Evolutionary conservation across 2,329 filamentous ascomycete genomes (phyloP).

Genomic region (Colletotrichum siamense): DNA sequence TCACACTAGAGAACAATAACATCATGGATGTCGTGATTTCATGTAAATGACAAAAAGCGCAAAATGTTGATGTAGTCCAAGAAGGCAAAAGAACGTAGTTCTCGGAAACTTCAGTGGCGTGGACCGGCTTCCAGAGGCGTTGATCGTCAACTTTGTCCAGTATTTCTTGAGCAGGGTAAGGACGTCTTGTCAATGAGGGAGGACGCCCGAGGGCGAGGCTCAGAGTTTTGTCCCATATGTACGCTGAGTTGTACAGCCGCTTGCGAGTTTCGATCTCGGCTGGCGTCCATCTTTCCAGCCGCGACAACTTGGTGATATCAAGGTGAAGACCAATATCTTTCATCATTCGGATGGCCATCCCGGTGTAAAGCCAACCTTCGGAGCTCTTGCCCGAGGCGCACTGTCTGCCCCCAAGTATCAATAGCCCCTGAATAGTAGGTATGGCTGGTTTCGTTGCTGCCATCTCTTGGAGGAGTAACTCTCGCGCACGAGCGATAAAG

Average conservation of each 20-base stretch:
- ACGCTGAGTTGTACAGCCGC: slow-evolving; percentile 25
- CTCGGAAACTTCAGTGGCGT: slow-evolving; percentile 6
- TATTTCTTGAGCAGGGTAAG: slow-evolving; percentile 14
- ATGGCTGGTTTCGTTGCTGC: slow-evolving; percentile 1
- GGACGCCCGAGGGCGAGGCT: slow-evolving; percentile 24
- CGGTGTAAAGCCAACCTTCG: slow-evolving; percentile 26
- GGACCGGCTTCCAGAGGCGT: slow-evolving; percentile 13
- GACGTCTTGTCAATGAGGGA: slow-evolving; percentile 6
- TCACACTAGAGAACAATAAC: slow-evolving; percentile 15
- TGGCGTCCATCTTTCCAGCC: slow-evolving; percentile 22
- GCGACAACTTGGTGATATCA: slow-evolving; percentile 16
- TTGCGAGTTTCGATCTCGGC: slow-evolving; percentile 25
- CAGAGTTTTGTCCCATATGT: slow-evolving; percentile 27
- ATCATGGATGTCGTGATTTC: slow-evolving; percentile 26
- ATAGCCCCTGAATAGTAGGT: slow-evolving; percentile 20
- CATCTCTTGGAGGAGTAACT: slow-evolving; percentile 15
- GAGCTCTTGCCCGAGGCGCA: slow-evolving; percentile 25
- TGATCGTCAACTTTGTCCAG: slow-evolving; percentile 24
- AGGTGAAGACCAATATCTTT: slow-evolving; percentile 26
- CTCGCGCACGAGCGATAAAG: neutral
- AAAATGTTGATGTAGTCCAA: slow-evolving; percentile 13
- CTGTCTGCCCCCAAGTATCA: slow-evolving; percentile 25
- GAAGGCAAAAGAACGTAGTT: neutral
- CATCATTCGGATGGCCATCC: slow-evolving; percentile 28
- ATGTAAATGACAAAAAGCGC: slow-evolving; percentile 20